Base-by-base conservation (phyloP, 345 rosid species). In the Rhodomyrtus tomentosa region DNA sequence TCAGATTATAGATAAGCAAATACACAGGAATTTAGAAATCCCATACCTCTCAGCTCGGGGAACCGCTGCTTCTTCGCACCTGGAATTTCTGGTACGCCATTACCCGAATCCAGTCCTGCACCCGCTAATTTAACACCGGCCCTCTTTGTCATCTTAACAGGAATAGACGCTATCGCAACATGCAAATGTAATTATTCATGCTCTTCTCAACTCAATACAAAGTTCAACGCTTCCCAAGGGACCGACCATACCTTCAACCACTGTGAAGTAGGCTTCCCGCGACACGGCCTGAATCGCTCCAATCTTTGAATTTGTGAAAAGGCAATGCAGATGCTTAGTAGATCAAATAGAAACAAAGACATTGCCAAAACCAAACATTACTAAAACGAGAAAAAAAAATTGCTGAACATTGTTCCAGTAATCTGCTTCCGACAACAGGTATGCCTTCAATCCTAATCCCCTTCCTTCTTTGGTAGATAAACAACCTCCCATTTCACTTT, bases 211-310 rank as follows among this genome's bases (percentile, higher is more conserved):
- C 6, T 27, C 72, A 59, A 27, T 16, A 59, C 72, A 27, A 20
- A 6, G 72, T 14, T 59, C 38, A 27, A 59, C 38, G 9, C 72
- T 59, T 59, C 38, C 72, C 72, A 25, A 56, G 40, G 50, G 51
- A 80, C 29, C 82, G 8, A 68, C 25, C 14, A 27, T 80, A 94
- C 98, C 93, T 80, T 96, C 95, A 72, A 90, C 50, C 5, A 94
- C 96, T 4, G 93, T 88, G 81, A 92, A 90, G 80, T 93, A 97
- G 86, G 95, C 95, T 58, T 97, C 98, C 89, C 94, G 89, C 1
- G 96, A 90, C 79, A 92, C 95, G 5, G 98, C 94, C 85, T 95
- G 98, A 85, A 92, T 74, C n/a, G 96, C 97, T 86, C 99, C 98
- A 53, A 95, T 95, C 99, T 96, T 86, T 59, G 81, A 2, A 68